phyloP scores from a whole-genome alignment of 805 yeast genomes.

The Phaffomyces opuntiae region DNA sequence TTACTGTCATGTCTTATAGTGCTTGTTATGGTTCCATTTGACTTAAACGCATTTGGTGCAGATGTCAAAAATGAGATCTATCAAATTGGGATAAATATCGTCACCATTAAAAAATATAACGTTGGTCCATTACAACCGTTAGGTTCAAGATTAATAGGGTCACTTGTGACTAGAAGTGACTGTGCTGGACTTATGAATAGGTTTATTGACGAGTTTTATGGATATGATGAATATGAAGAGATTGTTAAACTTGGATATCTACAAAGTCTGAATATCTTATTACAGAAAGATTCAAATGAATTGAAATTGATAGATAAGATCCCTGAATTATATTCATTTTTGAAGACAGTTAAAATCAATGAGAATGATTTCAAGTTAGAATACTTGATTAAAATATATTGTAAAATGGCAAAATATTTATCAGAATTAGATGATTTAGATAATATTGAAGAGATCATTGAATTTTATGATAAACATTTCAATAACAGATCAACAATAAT shows the following conservation, averaged over 20 bases:
- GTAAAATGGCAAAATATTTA: constrained; percentile 17
- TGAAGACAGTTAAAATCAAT: not conserved
- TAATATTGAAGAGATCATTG: constrained; percentile 41
- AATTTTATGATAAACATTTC: constrained; percentile 37
- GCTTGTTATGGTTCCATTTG: constrained; percentile 69
- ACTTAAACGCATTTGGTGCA: constrained; percentile 34
- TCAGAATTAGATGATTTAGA: constrained; percentile 10
- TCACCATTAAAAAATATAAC: constrained; percentile 24
- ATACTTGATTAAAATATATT: constrained; percentile 17
- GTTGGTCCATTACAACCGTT: constrained; percentile 37
- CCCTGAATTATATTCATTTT: not conserved
- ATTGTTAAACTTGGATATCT: constrained; percentile 12
- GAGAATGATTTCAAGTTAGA: constrained; percentile 9
- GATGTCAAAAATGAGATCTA: constrained; percentile 29
- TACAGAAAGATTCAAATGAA: constrained; percentile 17
- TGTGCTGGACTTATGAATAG: constrained; percentile 7
- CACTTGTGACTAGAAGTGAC: constrained; percentile 24
- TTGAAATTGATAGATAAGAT: not conserved
- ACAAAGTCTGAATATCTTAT: constrained; percentile 13
- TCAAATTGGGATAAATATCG: constrained; percentile 22
- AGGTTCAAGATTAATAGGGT: constrained; percentile 24
- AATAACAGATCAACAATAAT: constrained; percentile 46
- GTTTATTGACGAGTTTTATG: constrained; percentile 12
- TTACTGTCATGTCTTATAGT: constrained; percentile 67
- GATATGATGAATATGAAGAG: constrained; percentile 9